Conservation (phyloP, 257 asterid species). For the Paulownia fortunei region DNA sequence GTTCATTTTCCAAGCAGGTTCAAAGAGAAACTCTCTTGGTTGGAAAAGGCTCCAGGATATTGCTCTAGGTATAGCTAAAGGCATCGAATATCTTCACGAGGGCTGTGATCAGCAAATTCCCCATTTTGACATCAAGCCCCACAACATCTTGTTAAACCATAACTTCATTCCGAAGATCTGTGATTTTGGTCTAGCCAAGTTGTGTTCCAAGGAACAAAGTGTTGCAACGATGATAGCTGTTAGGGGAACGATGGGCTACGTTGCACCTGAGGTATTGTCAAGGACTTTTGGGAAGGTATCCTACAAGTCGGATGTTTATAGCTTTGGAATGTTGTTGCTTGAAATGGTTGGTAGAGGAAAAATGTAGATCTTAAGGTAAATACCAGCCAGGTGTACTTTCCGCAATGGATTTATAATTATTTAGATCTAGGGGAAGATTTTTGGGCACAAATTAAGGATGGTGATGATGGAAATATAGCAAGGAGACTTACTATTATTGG, state of each 20-base stretch:
- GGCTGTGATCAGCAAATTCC: slow-evolving; percentile 44
- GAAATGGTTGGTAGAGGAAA: slow-evolving; percentile 45
- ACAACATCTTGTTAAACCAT: slow-evolving; percentile 42
- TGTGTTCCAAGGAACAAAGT: slow-evolving; percentile 37
- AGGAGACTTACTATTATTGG: slow-evolving; percentile 35
- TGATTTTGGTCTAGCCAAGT: slow-evolving; percentile 50
- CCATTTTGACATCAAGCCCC: slow-evolving; percentile 48
- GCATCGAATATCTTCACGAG: slow-evolving; percentile 42
- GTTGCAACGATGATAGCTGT: slow-evolving; percentile 35
- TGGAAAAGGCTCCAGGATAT: slow-evolving; percentile 32
- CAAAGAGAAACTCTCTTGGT: neutral
- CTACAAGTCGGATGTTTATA: slow-evolving; percentile 35
- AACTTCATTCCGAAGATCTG: slow-evolving; percentile 42
- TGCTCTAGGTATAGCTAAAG: slow-evolving; percentile 40
- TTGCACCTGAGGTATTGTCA: slow-evolving; percentile 39
- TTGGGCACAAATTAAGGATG: slow-evolving; percentile 2
- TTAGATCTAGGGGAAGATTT: slow-evolving; percentile 21
- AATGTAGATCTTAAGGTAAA: neutral
- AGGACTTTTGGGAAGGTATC: slow-evolving; percentile 33
- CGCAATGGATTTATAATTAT: slow-evolving; percentile 39
- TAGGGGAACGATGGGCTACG: slow-evolving; percentile 41
- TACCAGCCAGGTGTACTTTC: slow-evolving; percentile 27
- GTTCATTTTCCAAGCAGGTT: no score
- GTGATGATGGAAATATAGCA: slow-evolving; percentile 3
- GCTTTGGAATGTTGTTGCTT: slow-evolving; percentile 28